These are phyloP conservation scores for Spathaspora arborariae DNA, from an alignment of 805 yeast species.

Conservation along the genomic window DNA sequence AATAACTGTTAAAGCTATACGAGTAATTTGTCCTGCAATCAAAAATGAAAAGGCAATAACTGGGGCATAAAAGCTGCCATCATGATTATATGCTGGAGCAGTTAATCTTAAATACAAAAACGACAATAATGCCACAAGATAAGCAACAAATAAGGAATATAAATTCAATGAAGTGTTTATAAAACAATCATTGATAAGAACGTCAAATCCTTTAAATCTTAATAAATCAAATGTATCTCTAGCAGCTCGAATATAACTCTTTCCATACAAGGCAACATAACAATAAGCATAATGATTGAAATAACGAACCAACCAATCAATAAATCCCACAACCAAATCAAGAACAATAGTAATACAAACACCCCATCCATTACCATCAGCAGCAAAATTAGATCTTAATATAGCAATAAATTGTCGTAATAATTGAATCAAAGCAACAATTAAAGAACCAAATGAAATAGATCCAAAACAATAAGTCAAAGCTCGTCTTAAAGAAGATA, in stretches of 20 bases:
- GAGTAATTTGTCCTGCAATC: constrained; percentile 71
- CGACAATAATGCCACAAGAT: constrained; percentile 54
- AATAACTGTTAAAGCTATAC: constrained; percentile 68
- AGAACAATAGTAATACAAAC: constrained; percentile 51
- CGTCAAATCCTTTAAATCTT: constrained; percentile 77
- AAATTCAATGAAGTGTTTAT: constrained; percentile 77
- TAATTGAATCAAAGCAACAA: constrained; percentile 69
- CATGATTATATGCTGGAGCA: constrained; percentile 57
- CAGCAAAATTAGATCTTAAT: constrained; percentile 49
- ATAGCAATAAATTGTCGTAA: constrained; percentile 52
- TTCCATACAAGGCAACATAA: constrained; percentile 83
- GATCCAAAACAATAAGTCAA: constrained; percentile 87
- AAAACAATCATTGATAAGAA: constrained; percentile 78
- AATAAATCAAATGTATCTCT: constrained; percentile 78
- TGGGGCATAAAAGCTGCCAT: constrained; percentile 65
- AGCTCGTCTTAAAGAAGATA: constrained; percentile 77
- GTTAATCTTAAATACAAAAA: constrained; percentile 67
- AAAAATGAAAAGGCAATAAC: constrained; percentile 70
- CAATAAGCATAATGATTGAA: constrained; percentile 91
- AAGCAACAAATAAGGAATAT: constrained; percentile 69
- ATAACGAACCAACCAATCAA: constrained; percentile 79
- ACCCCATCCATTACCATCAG: constrained; percentile 49
- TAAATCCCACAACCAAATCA: constrained; percentile 55
- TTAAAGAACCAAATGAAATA: constrained; percentile 77
- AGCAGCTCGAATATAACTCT: constrained; percentile 69